Base-by-base conservation (phyloP, 1,139 yeast genomes). In the Pichia sp. region DNA sequence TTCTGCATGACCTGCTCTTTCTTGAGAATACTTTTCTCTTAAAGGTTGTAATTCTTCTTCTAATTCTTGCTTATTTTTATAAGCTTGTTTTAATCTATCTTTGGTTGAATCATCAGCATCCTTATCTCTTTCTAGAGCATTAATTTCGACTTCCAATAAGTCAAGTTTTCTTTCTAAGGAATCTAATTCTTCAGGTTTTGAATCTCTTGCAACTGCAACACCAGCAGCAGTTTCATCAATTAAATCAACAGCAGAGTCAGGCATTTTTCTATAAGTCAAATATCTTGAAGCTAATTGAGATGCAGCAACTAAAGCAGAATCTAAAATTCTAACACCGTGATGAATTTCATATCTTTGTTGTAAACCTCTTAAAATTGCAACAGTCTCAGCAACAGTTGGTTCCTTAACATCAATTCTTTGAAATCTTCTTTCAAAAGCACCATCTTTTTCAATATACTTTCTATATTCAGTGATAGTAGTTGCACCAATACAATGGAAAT, bases 401-500 rank as follows among this genome's bases (percentile, higher is more conserved):
- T 95, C 99, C 44, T 87, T 88, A 22, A 92, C 97, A 62, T 90
- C 96, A 58, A 94, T 86, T 66, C 88, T 89, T 69, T 92, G 99
- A 78, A 92, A 92, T 66, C 99, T 81, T 76, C 99, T 85, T 68
- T 92, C 99, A 66, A 92, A 90, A 1, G 99, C 98, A 65, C 96
- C 98, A 68, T 92, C 99, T 67, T 92, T 92, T 62, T 94, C 88
- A 53, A 92, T 84, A 63, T 83, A 82, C 65, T 90, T 84, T 65
- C 97, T 79, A 73, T 92, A 92, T 69, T 92, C 99, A 50, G 85
- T 84, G 60, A 88, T 84, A 4, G 98, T 94, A 22, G 98, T 92
- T 39, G 98, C 98, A 70, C 99, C 99, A 64, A 90, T 90, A 69
- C 97, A 95, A 69, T 92, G 97, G 63, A 92, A 80, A 46, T 85